phyloP scores from a whole-genome alignment of 805 yeast species.

The Kluyveromyces aestuarii region DNA sequence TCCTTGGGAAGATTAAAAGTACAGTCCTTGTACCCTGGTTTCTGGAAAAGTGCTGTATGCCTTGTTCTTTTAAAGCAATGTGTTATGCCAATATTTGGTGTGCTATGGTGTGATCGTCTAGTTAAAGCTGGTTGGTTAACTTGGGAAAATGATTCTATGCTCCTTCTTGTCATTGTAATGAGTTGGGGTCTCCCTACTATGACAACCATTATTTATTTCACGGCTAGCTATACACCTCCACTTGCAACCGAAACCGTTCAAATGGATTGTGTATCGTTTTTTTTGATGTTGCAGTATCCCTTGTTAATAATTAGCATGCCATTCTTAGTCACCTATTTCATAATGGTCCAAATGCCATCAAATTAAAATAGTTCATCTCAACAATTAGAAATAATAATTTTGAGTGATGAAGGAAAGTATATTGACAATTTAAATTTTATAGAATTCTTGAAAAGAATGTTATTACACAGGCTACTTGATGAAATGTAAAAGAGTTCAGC shows the following conservation, averaged over 20 bases:
- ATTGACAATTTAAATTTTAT: too few relatives aligned
- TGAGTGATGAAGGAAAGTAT: too few relatives aligned
- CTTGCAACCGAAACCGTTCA: slow-evolving; percentile 36
- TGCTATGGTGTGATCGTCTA: slow-evolving; percentile 53
- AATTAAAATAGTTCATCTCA: too few relatives aligned
- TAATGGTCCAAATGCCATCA: slow-evolving; percentile 23
- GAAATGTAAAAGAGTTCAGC: too few relatives aligned
- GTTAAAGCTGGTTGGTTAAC: slow-evolving; percentile 59
- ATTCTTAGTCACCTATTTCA: slow-evolving; percentile 36
- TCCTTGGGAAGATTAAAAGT: slow-evolving; percentile 72
- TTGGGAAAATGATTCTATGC: slow-evolving; percentile 37
- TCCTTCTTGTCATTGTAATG: slow-evolving; percentile 66
- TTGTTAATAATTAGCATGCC: slow-evolving; percentile 63
- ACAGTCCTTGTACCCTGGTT: slow-evolving; percentile 53
- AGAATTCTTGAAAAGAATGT: neutral
- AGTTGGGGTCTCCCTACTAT: slow-evolving; percentile 83
- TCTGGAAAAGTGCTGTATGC: slow-evolving; percentile 53
- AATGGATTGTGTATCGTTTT: slow-evolving; percentile 79
- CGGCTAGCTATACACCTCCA: slow-evolving; percentile 80
- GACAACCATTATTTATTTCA: slow-evolving; percentile 77
- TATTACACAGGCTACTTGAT: too few relatives aligned
- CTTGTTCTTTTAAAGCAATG: slow-evolving; percentile 53
- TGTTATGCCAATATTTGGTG: slow-evolving; percentile 74
- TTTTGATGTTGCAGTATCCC: slow-evolving; percentile 66
- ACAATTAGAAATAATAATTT: neutral